Conservation (phyloP, 495 filamentous ascomycete species). For the Delitschia confertaspora region DNA sequence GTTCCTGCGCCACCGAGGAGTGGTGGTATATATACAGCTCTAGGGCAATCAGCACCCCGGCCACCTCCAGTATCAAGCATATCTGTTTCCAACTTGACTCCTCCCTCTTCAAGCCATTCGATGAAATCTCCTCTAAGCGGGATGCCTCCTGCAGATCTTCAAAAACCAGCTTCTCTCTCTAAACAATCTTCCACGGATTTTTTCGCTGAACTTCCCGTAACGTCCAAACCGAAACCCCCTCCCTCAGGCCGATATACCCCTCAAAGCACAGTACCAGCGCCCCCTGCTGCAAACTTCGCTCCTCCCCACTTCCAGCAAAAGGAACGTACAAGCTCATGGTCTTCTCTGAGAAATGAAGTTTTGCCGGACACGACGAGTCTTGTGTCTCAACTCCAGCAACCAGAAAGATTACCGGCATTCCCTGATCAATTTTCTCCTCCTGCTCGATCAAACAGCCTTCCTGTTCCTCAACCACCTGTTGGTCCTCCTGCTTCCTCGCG, state of each 20-base stretch:
- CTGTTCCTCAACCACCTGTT: conserved; percentile 24
- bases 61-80: conserved; percentile 35
- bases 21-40: conserved; percentile 45
- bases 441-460: conserved; percentile 19
- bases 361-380: conserved; percentile 34
- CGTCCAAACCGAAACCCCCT: conserved; percentile 47
- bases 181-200: conserved; percentile 49
- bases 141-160: conserved; percentile 1
- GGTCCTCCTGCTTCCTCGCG: conserved; percentile 19
- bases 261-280: conserved; percentile 28
- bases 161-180: conserved; percentile 24
- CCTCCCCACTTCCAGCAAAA: conserved; percentile 23
- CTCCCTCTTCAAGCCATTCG: conserved; percentile 32
- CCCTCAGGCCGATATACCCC: conserved; percentile 48
- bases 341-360: conserved; percentile 27
- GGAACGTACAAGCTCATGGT: conserved; percentile 22
- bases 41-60: conserved; percentile 7
- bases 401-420: conserved; percentile 40
- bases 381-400: conserved; percentile 45
- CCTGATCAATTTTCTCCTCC: conserved; percentile 40
- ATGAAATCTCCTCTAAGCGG: conserved; percentile 19
- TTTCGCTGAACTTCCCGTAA: conserved; percentile 79
- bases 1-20: conserved; percentile 46
- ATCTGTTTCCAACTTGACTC: conserved; percentile 25
- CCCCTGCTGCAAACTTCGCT: conserved; percentile 25